phyloP scores from a whole-genome alignment of 2,329 filamentous ascomycete species.

The Fusarium sp. region DNA sequence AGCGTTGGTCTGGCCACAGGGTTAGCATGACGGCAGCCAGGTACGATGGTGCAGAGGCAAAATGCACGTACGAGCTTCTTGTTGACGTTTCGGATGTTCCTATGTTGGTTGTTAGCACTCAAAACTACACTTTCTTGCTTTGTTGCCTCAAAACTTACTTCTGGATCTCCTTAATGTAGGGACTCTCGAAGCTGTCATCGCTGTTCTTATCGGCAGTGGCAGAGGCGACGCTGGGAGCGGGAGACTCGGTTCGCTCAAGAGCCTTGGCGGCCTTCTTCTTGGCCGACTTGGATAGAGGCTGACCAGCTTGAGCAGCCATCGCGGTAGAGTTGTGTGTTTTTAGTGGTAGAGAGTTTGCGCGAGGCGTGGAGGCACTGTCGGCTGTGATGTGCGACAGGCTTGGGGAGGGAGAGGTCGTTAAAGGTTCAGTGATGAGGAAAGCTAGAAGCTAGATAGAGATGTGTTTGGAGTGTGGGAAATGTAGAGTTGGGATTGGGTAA shows the following conservation, averaged over 20 bases:
- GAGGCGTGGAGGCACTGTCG: constrained; percentile 34
- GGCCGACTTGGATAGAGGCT: constrained; percentile 72
- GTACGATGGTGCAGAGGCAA: constrained; percentile 22
- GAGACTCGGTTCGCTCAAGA: constrained; percentile 65
- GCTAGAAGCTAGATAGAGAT: constrained; percentile 13
- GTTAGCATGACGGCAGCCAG: constrained; percentile 36
- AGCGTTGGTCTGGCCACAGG: constrained; percentile 68
- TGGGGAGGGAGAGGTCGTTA: constrained; percentile 21
- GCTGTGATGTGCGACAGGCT: constrained; percentile 37
- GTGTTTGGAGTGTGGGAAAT: constrained; percentile 15
- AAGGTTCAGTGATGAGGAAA: constrained; percentile 9
- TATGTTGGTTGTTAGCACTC: constrained; percentile 54
- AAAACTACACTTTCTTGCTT: background rate
- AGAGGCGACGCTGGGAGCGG: constrained; percentile 62
- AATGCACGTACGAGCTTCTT: constrained; percentile 86
- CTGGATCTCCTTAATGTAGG: constrained; percentile 87
- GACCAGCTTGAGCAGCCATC: constrained; percentile 73
- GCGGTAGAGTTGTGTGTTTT: constrained; percentile 21
- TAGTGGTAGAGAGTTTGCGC: constrained; percentile 42
- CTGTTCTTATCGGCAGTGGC: constrained; percentile 62
- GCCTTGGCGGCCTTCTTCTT: constrained; percentile 74
- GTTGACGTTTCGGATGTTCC: constrained; percentile 89
- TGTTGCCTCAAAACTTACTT: constrained; percentile 71
- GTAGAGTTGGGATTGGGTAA: constrained; percentile 23
- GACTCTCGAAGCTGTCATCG: constrained; percentile 75